Evolutionary conservation across 345 rosid genomes (phyloP), one percentile per base, ranked within the genome.

Genomic region (Pugionium dolabratum): DNA sequence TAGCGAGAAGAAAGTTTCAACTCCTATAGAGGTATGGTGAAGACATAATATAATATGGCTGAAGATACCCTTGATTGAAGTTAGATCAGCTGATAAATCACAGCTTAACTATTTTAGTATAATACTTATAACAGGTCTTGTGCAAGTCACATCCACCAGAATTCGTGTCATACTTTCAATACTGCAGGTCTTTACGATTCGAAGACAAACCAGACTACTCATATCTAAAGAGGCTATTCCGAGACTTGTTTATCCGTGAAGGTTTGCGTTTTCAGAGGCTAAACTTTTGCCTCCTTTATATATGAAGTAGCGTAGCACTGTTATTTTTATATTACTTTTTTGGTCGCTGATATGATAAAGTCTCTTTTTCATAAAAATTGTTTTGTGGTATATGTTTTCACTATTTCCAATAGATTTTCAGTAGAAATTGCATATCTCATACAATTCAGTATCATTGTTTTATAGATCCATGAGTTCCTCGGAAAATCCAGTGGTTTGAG

Each of bases 191-290:
- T 2, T 62, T 86, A 69, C 82, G 81, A 34, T 91, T 91, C 73
- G 94, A 91, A 56, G 93, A 86, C 71, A 79, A 83, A 41, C 97
- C 96, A 67, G 96, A 91, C 79, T 91, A 89, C 81, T 88, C 90
- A 61, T 89, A 85, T 67, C 67, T 91, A 76, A 91, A 75, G 82
- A 83, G 92, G 47, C 81, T 89, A 25, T 91, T 91, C 67, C 85
- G 86, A 55, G 96, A 85, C 66, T 69, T 89, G 76, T 85, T 91
- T 79, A 42, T 76, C 47, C 91, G 86, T 28, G 90, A 91, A 86
- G 95, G 97, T 91, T 62, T 61, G 80, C 34, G 4, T 43, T 31
- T 63, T 32, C 33, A 31, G 34, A 37, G n/a, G 9, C 71, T 27
- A 46, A 26, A 30, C 6, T 54, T 9, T 35, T 46, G 11, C 57